Conservation (phyloP, 495 filamentous ascomycete species). For the Aspergillus cavernicola region DNA sequence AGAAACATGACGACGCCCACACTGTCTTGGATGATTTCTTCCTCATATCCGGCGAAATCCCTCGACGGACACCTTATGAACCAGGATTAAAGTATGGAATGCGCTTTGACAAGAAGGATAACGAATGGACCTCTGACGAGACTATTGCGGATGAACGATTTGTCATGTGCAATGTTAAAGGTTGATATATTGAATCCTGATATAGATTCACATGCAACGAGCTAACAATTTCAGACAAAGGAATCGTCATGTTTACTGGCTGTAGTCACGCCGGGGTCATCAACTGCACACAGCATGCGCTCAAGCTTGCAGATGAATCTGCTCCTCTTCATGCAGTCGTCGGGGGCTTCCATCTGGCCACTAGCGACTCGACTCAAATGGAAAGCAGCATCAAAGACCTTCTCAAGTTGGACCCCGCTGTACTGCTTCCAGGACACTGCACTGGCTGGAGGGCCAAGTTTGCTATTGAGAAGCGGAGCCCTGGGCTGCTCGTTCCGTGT, state of each 20-base stretch:
- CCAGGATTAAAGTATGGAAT: conserved; percentile 47
- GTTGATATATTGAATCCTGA: conserved; percentile 22
- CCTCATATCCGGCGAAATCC: conserved; percentile 56
- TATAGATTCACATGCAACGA: background rate
- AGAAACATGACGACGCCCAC: conserved; percentile 44
- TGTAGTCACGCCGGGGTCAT: conserved; percentile 60
- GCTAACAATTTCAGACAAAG: conserved; percentile 37
- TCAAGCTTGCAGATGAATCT: conserved; percentile 32
- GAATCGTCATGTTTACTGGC: conserved; percentile 60
- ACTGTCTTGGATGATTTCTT: conserved; percentile 54
- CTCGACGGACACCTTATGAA: conserved; percentile 52
- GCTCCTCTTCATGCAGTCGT: conserved; percentile 54
- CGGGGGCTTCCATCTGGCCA: conserved; percentile 59
- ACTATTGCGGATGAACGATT: conserved; percentile 56
- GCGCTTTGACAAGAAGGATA: conserved; percentile 40
- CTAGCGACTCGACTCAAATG: conserved; percentile 41
- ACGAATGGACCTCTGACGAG: conserved; percentile 53
- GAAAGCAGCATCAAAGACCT: conserved; percentile 48
- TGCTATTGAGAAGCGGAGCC: conserved; percentile 54
- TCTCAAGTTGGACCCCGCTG: conserved; percentile 48
- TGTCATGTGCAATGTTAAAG: conserved; percentile 56
- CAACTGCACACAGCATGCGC: conserved; percentile 50
- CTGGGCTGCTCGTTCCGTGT: conserved; percentile 52
- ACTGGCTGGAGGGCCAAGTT: conserved; percentile 61
- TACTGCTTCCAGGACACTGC: conserved; percentile 58